Percentiles rank a stretch among this genome's conserved stretches.
These are phyloP conservation scores for Neurospora terricola DNA, from an alignment of 495 filamentous ascomycete genomes.

Conservation along the genomic window DNA sequence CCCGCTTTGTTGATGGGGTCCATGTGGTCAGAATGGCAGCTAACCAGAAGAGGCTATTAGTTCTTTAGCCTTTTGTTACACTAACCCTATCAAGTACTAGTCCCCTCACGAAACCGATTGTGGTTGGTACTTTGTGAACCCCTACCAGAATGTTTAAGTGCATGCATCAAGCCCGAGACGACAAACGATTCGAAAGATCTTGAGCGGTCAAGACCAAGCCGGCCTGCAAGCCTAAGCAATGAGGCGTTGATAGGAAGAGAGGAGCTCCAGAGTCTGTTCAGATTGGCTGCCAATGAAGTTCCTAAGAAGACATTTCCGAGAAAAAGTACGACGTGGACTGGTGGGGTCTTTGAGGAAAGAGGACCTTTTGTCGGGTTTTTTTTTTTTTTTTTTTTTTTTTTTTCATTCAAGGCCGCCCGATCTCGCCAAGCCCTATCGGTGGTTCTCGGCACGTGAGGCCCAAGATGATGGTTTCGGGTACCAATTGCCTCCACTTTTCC, in stretches of 20 bases:
- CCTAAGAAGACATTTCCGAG: neutral
- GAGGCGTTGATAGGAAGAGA: neutral
- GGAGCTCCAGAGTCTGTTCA: neutral
- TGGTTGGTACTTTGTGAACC: neutral
- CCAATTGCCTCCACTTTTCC: neutral
- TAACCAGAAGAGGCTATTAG: neutral
- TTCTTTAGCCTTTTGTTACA: neutral
- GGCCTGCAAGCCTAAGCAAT: neutral
- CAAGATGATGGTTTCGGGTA: constrained; percentile 1
- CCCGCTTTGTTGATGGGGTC: neutral
- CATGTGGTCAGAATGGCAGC: neutral
- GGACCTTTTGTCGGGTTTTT: neutral
- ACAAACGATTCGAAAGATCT: neutral
- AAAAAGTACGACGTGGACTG: neutral
- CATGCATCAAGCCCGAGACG: neutral
- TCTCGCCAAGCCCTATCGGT: constrained; percentile 1
- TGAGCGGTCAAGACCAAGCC: neutral
- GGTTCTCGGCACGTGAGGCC: constrained; percentile 1
- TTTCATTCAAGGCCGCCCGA: neutral
- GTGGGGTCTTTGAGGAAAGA: neutral
- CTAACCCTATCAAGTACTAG: neutral
- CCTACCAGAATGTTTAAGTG: neutral
- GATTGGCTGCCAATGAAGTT: neutral
- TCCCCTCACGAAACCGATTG: neutral
- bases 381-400: neutral